A percentile compares a stretch with the other conserved stretches of the same genome.
These are phyloP conservation scores for Colletotrichum agaves DNA, from an alignment of 2,329 filamentous ascomycete genomes.

Conservation along the genomic window DNA sequence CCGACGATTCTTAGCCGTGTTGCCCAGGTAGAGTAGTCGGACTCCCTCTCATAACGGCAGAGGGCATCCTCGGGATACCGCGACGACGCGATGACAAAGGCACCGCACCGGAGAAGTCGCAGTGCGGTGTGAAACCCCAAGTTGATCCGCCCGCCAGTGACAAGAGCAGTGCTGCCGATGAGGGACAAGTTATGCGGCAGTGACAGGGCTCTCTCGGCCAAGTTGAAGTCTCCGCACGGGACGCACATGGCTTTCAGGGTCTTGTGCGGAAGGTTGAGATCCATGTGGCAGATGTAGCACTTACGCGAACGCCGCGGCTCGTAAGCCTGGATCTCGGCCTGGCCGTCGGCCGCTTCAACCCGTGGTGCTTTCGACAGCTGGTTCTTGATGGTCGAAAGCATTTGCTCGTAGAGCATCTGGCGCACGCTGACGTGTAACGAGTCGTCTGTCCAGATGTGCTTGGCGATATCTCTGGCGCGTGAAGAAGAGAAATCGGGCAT, in stretches of 20 bases:
- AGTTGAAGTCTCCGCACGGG: conserved; percentile 49
- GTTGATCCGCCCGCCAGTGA: conserved; percentile 50
- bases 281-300: conserved; percentile 49
- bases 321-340: not conserved
- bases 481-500: not conserved
- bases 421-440: not conserved
- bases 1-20: not conserved
- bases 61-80: not conserved
- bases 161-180: conserved; percentile 43
- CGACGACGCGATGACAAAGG: conserved; percentile 44
- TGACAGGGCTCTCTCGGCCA: conserved; percentile 43
- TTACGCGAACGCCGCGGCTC: not conserved
- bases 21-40: not conserved
- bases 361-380: not conserved
- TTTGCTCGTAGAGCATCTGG: not conserved
- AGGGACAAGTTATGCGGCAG: conserved; percentile 44
- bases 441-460: not conserved
- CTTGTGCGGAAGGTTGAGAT: conserved; percentile 36
- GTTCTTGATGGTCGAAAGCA: conserved; percentile 6
- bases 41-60: not conserved
- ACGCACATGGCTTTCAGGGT: conserved; percentile 45
- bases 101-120: conserved; percentile 48
- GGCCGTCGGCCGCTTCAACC: not conserved
- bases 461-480: not conserved
- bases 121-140: conserved; percentile 48